Percentiles rank a stretch among this genome's conserved stretches.
Conservation (phyloP, 1,284 basidiomycete genomes). For the Flammula alnicola region DNA sequence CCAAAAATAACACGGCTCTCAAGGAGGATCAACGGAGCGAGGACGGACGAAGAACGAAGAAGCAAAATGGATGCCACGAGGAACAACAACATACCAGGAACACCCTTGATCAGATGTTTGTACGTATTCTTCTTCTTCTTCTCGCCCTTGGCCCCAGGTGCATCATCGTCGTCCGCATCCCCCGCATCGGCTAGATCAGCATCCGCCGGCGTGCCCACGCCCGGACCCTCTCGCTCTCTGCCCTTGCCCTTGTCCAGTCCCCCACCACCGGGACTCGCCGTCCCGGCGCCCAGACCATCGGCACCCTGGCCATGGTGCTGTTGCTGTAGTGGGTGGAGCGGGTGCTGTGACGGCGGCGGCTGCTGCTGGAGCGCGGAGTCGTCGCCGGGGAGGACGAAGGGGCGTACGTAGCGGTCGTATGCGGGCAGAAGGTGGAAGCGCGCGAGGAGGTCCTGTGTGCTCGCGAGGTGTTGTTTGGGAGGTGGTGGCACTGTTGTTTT, state of each 20-base stretch:
- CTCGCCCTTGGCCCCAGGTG: slow-evolving; percentile 63
- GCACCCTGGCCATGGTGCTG: slow-evolving; percentile 9
- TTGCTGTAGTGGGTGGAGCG: neutral
- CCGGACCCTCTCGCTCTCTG: slow-evolving; percentile 50
- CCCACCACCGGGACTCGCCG: neutral
- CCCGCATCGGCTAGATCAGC: slow-evolving; percentile 38
- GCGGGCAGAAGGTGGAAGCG: slow-evolving; percentile 69
- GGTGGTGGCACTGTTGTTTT: slow-evolving; percentile 50
- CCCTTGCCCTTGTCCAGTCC: slow-evolving; percentile 65
- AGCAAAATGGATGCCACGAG: too few relatives aligned
- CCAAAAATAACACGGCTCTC: slow-evolving; percentile 12
- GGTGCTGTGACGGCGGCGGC: too few relatives aligned
- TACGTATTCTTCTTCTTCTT: slow-evolving; percentile 82
- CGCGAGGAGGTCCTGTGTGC: slow-evolving; percentile 75
- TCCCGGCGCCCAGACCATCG: too few relatives aligned
- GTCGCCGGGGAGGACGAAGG: slow-evolving; percentile 36
- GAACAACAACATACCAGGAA: slow-evolving; percentile 74
- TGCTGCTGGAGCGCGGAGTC: slow-evolving; percentile 15
- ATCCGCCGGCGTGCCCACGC: slow-evolving; percentile 40
- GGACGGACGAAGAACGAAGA: slow-evolving; percentile 9
- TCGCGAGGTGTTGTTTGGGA: slow-evolving; percentile 56
- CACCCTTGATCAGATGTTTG: slow-evolving; percentile 75
- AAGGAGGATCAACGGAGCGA: neutral
- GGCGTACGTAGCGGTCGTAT: slow-evolving; percentile 78
- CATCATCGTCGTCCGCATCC: slow-evolving; percentile 61